Base-by-base conservation (phyloP, 2,329 filamentous ascomycete species). In the Trichoderma atroviride region DNA sequence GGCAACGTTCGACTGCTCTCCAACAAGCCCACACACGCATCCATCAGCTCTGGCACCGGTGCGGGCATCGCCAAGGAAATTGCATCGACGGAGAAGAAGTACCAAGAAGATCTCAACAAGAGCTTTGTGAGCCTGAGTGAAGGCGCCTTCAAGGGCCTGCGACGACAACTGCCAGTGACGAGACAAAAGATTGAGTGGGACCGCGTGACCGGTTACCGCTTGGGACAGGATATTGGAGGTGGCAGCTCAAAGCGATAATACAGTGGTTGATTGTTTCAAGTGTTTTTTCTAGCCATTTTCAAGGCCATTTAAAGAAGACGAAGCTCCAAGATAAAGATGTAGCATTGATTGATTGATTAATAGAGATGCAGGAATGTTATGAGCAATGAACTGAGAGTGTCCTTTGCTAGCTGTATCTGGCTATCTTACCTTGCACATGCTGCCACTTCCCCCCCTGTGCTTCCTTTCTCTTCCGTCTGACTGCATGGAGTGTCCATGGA, bases 181-280 rank as follows among this genome's bases (percentile, higher is more conserved):
- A 90, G 96, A 78, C 96, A 99, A 85, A 97, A 97, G 87, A 95
- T 99, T 75, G 96, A 99, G 82, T 99, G 96, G 96, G 95, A 99
- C 81, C 97, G 97, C 85, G 93, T 99, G 74, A 91, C 93, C 57
- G 94, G 93, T 74, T 99, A 99, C 83, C 87, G 93, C 71, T 84
- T 97, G 74, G 92, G 92, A 31, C 91, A 93, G 80, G 91, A 93
- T 77, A 92, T 93, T 79, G 89, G 90, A 22, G 90, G 91, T 61
- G 89, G 89, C 65, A 88, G 88, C 74, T 83, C 83, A 59, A 84
- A 83, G 77, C 81, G 84, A 79, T 88, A 82, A 76, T 69, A n/a
- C 24, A 60, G 29, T 24, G 56, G 29, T 29, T 47, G 35, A 60
- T 68, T 37, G 3, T 43, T 50, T 50, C 2, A 4, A 47, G 2